Evolutionary conservation across 2,329 filamentous ascomycete species (phyloP).

Genomic region (Exophiala xenobiotica): DNA sequence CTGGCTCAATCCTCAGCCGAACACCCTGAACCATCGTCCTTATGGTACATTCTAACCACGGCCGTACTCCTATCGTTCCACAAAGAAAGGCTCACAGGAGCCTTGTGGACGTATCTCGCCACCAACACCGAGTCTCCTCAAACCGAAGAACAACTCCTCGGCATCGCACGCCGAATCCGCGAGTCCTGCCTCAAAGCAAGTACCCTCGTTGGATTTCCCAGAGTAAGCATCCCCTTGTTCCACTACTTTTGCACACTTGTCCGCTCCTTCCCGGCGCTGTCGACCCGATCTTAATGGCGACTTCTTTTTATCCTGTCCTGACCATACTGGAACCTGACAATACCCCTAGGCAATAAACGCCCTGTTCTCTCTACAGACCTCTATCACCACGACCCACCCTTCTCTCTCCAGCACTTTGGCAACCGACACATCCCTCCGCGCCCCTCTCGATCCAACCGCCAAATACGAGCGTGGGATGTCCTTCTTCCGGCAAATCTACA

Average conservation of each 20-base stretch:
- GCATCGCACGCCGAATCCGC: conserved; percentile 30
- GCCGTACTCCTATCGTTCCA: conserved; percentile 32
- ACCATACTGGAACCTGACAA: too few species aligned
- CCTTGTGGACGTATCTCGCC: conserved; percentile 31
- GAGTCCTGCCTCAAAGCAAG: conserved; percentile 34
- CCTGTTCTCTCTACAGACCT: conserved; percentile 29
- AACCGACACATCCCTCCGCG: conserved; percentile 28
- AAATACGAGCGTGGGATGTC: conserved; percentile 32
- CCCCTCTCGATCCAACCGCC: conserved; percentile 13
- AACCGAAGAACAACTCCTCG: conserved; percentile 11
- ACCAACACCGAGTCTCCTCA: background rate
- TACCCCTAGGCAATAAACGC: conserved; percentile 32
- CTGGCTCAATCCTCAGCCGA: conserved; percentile 1
- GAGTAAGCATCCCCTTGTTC: conserved; percentile 21
- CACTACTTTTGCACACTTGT: background rate
- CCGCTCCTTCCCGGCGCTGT: too few species aligned
- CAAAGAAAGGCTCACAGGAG: conserved; percentile 31
- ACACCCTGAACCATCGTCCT: conserved; percentile 10
- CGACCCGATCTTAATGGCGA: too few species aligned
- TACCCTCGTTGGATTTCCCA: conserved; percentile 34
- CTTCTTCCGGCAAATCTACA: conserved; percentile 33
- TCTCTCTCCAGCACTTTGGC: conserved; percentile 17
- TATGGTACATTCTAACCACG: conserved; percentile 33
- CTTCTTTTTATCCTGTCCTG: background rate
- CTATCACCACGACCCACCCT: conserved; percentile 26